Evolutionary conservation across 495 filamentous ascomycete species (phyloP).

Genomic region (Hypoxylon intermedium): DNA sequence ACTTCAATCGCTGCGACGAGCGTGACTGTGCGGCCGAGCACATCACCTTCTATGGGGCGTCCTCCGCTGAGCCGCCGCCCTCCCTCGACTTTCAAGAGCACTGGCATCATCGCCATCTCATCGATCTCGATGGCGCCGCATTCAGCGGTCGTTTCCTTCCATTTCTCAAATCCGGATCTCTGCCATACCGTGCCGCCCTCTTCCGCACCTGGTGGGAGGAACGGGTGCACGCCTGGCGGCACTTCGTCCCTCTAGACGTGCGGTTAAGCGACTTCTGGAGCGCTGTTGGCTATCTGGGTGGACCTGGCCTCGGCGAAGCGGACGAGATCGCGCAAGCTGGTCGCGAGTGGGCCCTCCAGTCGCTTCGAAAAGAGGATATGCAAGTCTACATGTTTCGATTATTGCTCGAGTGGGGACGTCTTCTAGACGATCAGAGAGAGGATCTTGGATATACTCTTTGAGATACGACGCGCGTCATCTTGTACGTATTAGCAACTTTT

Average conservation of each 20-base stretch:
- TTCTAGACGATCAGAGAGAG: conserved; percentile 69
- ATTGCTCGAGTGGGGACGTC: conserved; percentile 74
- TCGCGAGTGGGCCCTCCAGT: conserved; percentile 65
- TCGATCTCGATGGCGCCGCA: conserved; percentile 72
- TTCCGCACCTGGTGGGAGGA: conserved; percentile 80
- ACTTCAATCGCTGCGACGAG: conserved; percentile 57
- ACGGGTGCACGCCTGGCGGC: conserved; percentile 72
- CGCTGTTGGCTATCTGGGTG: conserved; percentile 66
- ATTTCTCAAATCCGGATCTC: conserved; percentile 66
- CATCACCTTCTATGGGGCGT: conserved; percentile 57
- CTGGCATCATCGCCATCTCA: conserved; percentile 63
- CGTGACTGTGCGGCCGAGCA: conserved; percentile 54
- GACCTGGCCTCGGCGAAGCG: conserved; percentile 40
- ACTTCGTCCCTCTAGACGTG: conserved; percentile 79
- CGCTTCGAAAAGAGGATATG: conserved; percentile 79
- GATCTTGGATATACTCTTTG: no score
- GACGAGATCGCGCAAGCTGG: conserved; percentile 71
- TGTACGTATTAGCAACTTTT: no score
- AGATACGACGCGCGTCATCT: no score
- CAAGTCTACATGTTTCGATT: conserved; percentile 83
- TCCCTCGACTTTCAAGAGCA: conserved; percentile 46
- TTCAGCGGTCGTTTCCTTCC: conserved; percentile 69
- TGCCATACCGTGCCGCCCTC: conserved; percentile 70
- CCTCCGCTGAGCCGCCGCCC: conserved; percentile 55
- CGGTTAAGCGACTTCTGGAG: conserved; percentile 67